These are phyloP conservation scores for Komagataella populi DNA, from an alignment of 805 yeast species.

Conservation along the genomic window DNA sequence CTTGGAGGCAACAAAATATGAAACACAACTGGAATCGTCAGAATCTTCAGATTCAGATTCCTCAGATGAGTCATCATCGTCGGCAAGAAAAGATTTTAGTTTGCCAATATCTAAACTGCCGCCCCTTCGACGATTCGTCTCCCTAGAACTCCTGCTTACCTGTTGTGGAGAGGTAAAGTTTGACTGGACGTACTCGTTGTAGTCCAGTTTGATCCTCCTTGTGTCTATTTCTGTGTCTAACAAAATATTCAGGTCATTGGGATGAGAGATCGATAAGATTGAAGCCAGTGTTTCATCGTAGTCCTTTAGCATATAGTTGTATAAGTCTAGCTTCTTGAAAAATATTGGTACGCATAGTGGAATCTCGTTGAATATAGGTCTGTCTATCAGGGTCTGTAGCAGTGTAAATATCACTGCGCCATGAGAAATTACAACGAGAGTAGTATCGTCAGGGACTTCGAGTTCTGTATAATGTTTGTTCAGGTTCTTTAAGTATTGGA, in stretches of 20 bases:
- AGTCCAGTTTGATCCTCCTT: slow-evolving; percentile 12
- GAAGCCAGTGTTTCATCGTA: slow-evolving; percentile 18
- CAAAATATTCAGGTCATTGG: slow-evolving; percentile 12
- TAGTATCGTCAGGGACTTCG: slow-evolving; percentile 14
- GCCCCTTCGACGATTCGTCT: neutral
- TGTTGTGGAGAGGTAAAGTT: neutral
- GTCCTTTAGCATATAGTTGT: slow-evolving; percentile 14
- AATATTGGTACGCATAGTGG: slow-evolving; percentile 23
- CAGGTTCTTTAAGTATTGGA: slow-evolving; percentile 18
- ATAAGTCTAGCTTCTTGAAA: slow-evolving; percentile 13
- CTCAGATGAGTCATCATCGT: neutral
- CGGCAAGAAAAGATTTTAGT: neutral
- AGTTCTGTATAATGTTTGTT: slow-evolving; percentile 16
- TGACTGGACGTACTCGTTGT: slow-evolving; percentile 9
- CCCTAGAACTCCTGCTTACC: slow-evolving; percentile 7
- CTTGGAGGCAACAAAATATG: neutral
- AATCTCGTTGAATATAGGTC: slow-evolving; percentile 24
- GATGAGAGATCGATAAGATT: slow-evolving; percentile 12
- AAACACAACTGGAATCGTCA: neutral
- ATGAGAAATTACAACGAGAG: slow-evolving; percentile 23
- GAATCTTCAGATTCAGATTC: neutral
- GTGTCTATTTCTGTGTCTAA: slow-evolving; percentile 13
- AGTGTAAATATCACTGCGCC: slow-evolving; percentile 29
- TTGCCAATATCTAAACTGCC: neutral
- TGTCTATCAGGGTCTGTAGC: slow-evolving; percentile 21